phyloP scores from a whole-genome alignment of 129 eudicot genomes.

The Centella asiatica region DNA sequence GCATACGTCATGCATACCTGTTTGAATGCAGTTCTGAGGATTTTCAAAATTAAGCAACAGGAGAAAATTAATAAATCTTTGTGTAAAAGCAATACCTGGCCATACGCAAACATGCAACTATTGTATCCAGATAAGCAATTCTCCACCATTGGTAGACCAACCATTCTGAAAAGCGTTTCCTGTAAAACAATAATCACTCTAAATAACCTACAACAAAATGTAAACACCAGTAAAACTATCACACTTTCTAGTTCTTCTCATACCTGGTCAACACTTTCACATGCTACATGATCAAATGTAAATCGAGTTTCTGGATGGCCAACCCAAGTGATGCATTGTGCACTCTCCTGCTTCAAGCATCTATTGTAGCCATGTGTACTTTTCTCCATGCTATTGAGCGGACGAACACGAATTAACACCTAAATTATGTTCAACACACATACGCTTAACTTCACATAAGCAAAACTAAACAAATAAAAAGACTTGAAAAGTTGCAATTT shows the following conservation, averaged over 20 bases:
- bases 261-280: slow-evolving; percentile 94
- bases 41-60: not conserved
- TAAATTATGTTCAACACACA: slow-evolving; percentile 14
- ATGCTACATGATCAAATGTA: slow-evolving; percentile 91
- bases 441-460: slow-evolving; percentile 1
- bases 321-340: slow-evolving; percentile 66
- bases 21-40: not conserved
- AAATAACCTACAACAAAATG: not conserved
- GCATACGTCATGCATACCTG: too few relatives aligned
- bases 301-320: slow-evolving; percentile 86
- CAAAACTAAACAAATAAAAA: not conserved
- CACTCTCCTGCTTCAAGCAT: slow-evolving; percentile 88
- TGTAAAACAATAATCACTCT: slow-evolving; percentile 23
- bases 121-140: slow-evolving; percentile 95
- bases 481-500: not conserved
- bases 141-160: slow-evolving; percentile 98
- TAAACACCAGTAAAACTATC: not conserved
- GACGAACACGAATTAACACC: slow-evolving; percentile 86
- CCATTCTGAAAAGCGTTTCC: slow-evolving; percentile 94
- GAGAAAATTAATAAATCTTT: not conserved
- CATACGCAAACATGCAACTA: slow-evolving; percentile 96
- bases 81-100: slow-evolving; percentile 53
- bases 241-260: not conserved
- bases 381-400: slow-evolving; percentile 67
- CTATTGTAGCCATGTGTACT: slow-evolving; percentile 56